Percentiles rank a stretch among this genome's conserved stretches.
Evolutionary conservation across 352 stramenopile genomes (phyloP).

Genomic region (Phytophthora rubi): DNA sequence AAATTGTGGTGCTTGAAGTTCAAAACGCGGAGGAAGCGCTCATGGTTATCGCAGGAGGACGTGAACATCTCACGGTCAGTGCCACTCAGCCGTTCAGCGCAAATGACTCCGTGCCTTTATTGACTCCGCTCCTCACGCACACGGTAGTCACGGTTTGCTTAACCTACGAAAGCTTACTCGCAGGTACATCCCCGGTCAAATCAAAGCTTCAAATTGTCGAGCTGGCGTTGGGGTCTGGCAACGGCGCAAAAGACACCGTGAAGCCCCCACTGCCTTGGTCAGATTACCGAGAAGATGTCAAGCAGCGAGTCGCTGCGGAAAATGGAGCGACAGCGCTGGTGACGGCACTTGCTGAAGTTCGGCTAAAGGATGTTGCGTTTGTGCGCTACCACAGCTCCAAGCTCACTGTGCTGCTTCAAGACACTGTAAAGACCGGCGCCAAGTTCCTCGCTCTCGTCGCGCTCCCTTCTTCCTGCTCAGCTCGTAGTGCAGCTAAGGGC

Average conservation of each 20-base stretch:
- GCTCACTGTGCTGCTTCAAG: constrained; percentile 78
- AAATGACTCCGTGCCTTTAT: constrained; percentile 26
- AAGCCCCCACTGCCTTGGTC: constrained; percentile 32
- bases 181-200: constrained; percentile 36
- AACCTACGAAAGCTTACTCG: constrained; percentile 60
- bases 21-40: constrained; percentile 65
- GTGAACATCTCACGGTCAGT: constrained; percentile 50
- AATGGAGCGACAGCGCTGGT: constrained; percentile 65
- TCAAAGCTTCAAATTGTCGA: constrained; percentile 81
- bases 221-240: constrained; percentile 44
- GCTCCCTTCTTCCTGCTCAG: constrained; percentile 35
- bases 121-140: constrained; percentile 50
- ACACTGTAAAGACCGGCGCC: constrained; percentile 65
- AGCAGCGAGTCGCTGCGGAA: constrained; percentile 60
- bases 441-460: constrained; percentile 61
- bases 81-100: constrained; percentile 17
- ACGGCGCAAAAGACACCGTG: not conserved
- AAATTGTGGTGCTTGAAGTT: constrained; percentile 77
- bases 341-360: constrained; percentile 60
- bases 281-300: constrained; percentile 47
- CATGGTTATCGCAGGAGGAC: constrained; percentile 60
- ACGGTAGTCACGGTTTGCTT: constrained; percentile 73
- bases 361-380: constrained; percentile 55
- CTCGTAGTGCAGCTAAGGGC: constrained; percentile 1
- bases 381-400: constrained; percentile 84